These are phyloP conservation scores for Dacryopinax primogenitus DNA, from an alignment of 768 basidiomycete genomes.

Conservation along the genomic window DNA sequence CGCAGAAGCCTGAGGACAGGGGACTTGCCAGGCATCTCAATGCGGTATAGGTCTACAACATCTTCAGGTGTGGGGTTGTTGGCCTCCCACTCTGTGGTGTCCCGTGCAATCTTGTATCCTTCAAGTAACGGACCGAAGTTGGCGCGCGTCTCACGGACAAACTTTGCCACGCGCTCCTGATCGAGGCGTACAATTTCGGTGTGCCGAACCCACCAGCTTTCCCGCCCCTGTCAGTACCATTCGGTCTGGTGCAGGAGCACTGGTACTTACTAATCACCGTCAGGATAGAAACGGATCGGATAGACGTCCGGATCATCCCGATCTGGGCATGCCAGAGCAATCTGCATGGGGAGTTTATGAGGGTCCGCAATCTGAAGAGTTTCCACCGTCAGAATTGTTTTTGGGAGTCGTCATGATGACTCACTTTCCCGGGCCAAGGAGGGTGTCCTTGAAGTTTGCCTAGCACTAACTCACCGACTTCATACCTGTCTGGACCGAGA, in stretches of 20 bases:
- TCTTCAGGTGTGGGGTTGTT: neutral
- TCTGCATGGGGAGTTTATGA: neutral
- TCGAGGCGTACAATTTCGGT: neutral
- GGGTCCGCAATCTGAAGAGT: neutral
- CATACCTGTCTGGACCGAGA: constrained; percentile 1
- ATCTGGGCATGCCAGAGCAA: neutral
- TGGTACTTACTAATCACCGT: neutral
- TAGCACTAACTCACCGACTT: constrained; percentile 1
- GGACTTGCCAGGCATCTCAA: neutral
- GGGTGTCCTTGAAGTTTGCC: constrained; percentile 1
- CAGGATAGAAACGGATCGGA: constrained; percentile 3
- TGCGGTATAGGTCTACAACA: neutral
- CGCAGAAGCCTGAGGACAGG: neutral
- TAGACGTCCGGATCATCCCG: neutral
- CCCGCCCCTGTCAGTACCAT: neutral
- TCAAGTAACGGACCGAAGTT: neutral
- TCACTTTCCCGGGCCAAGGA: neutral
- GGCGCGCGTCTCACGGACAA: neutral
- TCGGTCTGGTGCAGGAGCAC: neutral
- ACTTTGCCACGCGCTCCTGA: neutral
- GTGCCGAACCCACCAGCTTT: neutral
- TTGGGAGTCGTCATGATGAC: neutral
- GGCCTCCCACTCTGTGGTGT: neutral
- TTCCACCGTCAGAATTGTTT: neutral
- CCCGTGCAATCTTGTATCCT: neutral